Conservation (phyloP, 768 basidiomycete species). For the Asterophora parasitica region DNA sequence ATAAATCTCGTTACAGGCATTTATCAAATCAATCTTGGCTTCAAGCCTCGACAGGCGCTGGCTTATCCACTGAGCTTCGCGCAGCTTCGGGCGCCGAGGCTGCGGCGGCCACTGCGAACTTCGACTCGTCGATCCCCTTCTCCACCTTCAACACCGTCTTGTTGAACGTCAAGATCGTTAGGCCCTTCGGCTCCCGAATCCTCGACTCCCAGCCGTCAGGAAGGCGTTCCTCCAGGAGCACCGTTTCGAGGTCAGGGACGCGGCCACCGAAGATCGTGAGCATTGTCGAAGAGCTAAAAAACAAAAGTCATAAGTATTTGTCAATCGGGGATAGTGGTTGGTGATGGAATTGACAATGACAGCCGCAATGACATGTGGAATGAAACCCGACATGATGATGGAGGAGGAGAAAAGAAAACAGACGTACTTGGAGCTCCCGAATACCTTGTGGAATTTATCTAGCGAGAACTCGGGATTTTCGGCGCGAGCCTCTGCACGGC, state of each 20-base stretch:
- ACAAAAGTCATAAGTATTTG: neutral
- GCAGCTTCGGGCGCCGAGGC: neutral
- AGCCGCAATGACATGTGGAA: too few species aligned
- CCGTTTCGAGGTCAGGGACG: constrained; percentile 44
- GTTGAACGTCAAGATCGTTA: constrained; percentile 59
- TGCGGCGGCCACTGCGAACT: constrained; percentile 17
- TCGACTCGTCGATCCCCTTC: constrained; percentile 32
- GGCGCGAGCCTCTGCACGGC: constrained; percentile 51
- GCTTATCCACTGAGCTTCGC: neutral
- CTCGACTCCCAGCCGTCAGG: constrained; percentile 69
- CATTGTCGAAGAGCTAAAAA: constrained; percentile 53
- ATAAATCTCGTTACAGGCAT: neutral
- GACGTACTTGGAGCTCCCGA: constrained; percentile 64
- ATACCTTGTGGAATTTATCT: constrained; percentile 47
- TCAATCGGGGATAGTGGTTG: neutral
- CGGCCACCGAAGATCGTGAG: constrained; percentile 64
- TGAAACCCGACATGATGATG: neutral
- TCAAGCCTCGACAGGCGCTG: neutral
- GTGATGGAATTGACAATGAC: too few species aligned
- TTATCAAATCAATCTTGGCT: neutral
- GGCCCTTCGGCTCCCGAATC: constrained; percentile 46
- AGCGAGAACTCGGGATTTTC: constrained; percentile 56
- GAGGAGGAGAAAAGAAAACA: neutral
- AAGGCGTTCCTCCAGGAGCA: constrained; percentile 67
- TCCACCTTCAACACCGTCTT: constrained; percentile 38